Evolutionary conservation across 2,329 filamentous ascomycete species (phyloP), one percentile per base, ranked within the genome.

Genomic region (Cercospora sp.): DNA sequence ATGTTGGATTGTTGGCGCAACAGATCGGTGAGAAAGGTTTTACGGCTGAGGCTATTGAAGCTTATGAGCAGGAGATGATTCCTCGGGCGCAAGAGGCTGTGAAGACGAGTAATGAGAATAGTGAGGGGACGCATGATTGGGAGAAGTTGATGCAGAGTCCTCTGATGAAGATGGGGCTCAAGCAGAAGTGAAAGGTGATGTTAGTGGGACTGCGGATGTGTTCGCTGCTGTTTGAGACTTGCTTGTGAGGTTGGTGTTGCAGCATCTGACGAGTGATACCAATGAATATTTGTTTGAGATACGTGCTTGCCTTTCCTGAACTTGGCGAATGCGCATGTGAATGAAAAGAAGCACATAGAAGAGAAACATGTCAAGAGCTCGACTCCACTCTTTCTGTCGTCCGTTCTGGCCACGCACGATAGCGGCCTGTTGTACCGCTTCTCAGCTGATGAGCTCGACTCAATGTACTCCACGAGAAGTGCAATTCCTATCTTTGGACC

Each of bases 1-100:
- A 84, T 63, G 81, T 78, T 10, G 71, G 75, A 3, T 53, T 66
- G 9, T 61, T 71, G 43, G 70, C 70, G 16, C 61, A 68, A 43
- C 68, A 69, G 30, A 32, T 70, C 32, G 59, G 61, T 13, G 60
- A 68, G 43, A 64, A 66, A 16, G 70, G 61, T 8, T 49, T 68
- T 12, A 66, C 58, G 7, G 40, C 58, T 3, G 63, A 62, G 16
- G 70, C 68, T 10, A 32, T 71, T 32, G 63, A 57, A 9, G 62
- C 37, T 3, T 71, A 71, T 55, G 70, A 71, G 63, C 21, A 30
- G 28, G 68, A 71, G 49, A 70, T 71, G 68, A 66, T 70, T n/a
- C 70, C 66, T 5, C 49, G 68, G 32, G 70, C 70, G 13, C 59
- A 59, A 32, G 68, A 70, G 21, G 70, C 70, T 37, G 70, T 69